Evolutionary conservation across 2,329 filamentous ascomycete genomes (phyloP).

Genomic region (Phialophora chinensis): DNA sequence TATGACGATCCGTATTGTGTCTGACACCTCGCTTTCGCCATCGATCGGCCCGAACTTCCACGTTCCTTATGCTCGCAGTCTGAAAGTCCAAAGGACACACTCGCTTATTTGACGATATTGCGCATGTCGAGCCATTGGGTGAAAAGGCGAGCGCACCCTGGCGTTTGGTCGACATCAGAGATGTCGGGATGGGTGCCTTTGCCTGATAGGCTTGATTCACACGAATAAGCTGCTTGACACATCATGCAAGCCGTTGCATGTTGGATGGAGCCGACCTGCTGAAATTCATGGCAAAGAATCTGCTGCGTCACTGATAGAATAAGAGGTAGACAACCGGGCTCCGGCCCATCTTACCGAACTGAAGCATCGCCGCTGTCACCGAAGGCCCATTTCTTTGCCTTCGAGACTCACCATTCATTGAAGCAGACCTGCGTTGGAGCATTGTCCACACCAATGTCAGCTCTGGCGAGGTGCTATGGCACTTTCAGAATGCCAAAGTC

Average conservation of each 20-base stretch:
- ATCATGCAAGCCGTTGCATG: neutral
- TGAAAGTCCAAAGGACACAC: neutral
- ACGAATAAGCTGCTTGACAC: neutral
- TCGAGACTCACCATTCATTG: neutral
- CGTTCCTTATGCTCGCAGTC: neutral
- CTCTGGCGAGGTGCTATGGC: neutral
- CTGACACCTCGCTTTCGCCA: neutral
- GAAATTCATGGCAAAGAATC: neutral
- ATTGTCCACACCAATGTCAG: neutral
- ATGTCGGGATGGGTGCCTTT: neutral
- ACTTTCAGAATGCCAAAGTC: neutral
- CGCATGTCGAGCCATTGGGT: neutral
- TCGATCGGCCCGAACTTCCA: neutral
- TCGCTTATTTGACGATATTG: neutral
- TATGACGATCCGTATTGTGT: neutral
- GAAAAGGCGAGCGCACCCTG: neutral
- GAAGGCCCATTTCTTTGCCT: neutral
- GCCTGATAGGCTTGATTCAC: neutral
- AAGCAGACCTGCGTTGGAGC: neutral
- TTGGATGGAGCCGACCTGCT: neutral
- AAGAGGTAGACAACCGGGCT: neutral
- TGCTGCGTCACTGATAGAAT: neutral
- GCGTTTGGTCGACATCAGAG: neutral
- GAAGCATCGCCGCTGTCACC: neutral
- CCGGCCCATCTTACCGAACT: neutral